These are phyloP conservation scores for Cryptosporidium canis DNA, from an alignment of 169 alveolate genomes.

Conservation along the genomic window DNA sequence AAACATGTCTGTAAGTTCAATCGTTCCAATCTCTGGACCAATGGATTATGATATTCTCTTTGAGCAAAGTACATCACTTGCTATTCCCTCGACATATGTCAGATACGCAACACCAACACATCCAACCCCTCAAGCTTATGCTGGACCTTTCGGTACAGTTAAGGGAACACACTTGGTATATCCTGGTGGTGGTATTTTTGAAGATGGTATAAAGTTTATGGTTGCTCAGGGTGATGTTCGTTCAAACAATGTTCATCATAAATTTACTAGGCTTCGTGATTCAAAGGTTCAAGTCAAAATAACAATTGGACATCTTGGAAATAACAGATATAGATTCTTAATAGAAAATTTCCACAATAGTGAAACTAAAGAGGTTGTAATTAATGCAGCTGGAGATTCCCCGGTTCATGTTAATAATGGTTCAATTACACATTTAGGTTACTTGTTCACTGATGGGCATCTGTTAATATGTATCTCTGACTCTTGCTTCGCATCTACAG, in stretches of 20 bases:
- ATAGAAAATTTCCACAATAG: neutral
- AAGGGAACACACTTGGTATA: neutral
- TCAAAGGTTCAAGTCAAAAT: neutral
- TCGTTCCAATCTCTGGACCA: constrained; percentile 54
- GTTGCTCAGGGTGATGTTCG: neutral
- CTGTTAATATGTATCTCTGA: constrained; percentile 25
- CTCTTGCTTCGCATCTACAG: constrained; percentile 2
- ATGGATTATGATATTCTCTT: constrained; percentile 28
- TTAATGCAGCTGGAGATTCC: neutral
- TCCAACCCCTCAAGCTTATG: neutral
- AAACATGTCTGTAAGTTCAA: neutral
- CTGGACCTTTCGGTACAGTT: neutral
- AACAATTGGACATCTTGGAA: neutral
- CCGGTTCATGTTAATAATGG: neutral
- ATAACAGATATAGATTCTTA: neutral
- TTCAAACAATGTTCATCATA: neutral
- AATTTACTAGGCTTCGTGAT: neutral
- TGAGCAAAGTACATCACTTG: constrained; percentile 13
- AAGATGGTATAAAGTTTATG: constrained; percentile 32
- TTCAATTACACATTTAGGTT: neutral
- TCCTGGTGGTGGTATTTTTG: constrained; percentile 16
- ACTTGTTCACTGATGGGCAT: constrained; percentile 6
- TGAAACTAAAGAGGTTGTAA: neutral
- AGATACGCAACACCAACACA: neutral
- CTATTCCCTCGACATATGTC: constrained; percentile 11